Conservation (phyloP, 495 filamentous ascomycete genomes). For the Neurospora sp. region DNA sequence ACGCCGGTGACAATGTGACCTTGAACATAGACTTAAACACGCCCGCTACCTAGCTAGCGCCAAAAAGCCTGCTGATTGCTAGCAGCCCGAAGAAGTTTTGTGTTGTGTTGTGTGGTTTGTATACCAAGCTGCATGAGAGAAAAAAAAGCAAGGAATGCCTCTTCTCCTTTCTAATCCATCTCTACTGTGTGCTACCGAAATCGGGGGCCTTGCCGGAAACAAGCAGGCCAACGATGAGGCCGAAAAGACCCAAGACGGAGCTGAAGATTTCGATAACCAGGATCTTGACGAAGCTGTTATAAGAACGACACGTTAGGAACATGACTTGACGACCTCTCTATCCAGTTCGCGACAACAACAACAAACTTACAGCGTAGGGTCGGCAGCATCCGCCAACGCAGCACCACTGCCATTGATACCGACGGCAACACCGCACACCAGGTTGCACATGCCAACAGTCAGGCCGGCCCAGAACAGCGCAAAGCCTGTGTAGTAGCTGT, state of each 20-base stretch:
- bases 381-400: conserved; percentile 90
- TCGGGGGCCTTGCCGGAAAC: conserved; percentile 70
- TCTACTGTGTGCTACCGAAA: conserved; percentile 44
- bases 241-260: conserved; percentile 95
- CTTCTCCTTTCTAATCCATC: background rate
- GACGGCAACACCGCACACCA: conserved; percentile 92
- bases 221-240: conserved; percentile 87
- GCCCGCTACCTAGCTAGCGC: conserved; percentile 2
- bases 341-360: background rate
- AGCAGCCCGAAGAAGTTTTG: background rate
- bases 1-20: conserved; percentile 23
- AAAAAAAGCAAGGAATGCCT: background rate
- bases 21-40: conserved; percentile 16
- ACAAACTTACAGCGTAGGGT: conserved; percentile 70
- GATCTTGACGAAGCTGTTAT: conserved; percentile 85
- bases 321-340: background rate
- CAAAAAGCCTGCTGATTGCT: background rate
- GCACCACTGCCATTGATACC: conserved; percentile 97
- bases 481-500: conserved; percentile 90
- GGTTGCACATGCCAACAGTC: conserved; percentile 87
- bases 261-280: conserved; percentile 99
- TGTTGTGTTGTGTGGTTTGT: background rate
- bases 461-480: conserved; percentile 93
- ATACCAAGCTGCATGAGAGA: background rate
- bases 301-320: conserved; percentile 12